Base-by-base conservation (phyloP, 2,329 filamentous ascomycete genomes). In the Exutisphaerella laricina region DNA sequence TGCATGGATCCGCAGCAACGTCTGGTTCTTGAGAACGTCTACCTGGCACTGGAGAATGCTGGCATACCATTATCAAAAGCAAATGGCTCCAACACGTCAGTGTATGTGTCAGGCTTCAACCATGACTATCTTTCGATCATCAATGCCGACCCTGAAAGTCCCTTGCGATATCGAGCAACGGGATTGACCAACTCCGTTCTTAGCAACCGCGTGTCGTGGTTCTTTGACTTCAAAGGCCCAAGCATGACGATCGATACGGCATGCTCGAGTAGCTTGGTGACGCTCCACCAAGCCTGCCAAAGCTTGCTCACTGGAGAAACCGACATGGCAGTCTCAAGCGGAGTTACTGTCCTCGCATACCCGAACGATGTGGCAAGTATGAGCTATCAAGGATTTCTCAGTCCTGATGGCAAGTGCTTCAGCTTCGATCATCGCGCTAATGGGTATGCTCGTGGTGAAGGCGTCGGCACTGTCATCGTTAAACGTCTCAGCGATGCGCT, bases 401-500 rank as follows among this genome's bases (percentile, higher is more conserved):
- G 64, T 12, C 60, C 63, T 0, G 69, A 64, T 1, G 70, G 72
- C 0, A 59, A 67, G 9, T 78, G 74, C 47, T 73, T 73, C 35
- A 56, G 57, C 10, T 65, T 63, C 38, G 29, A 37, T 23, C 43
- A 20, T 25, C 13, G 10, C 59, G 57, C 1, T 5, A 43, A 46
- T 18, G 46, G 46, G 8, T 49, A 49, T 50, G 80, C 2, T 57
- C 54, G 58, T 23, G 55, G 39, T 18, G 58, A 60, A 17, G 55
- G 39, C 9, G 40, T 54, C 3, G 56, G 41, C 2, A 18, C 46
- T 3, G 43, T 60, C 12, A 35, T 60, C 5, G 25, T 61, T 14
- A 64, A 64, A 47, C 40, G 55, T 3, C 40, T 62, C 3, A 44
- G 54, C 4, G 58, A 61, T 31, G 61, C 61, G 7, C 31, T 57